Percentiles rank a stretch among this genome's conserved stretches.
Conservation (phyloP, 2,329 filamentous ascomycete species). For the Teratosphaeria gauchensis region DNA sequence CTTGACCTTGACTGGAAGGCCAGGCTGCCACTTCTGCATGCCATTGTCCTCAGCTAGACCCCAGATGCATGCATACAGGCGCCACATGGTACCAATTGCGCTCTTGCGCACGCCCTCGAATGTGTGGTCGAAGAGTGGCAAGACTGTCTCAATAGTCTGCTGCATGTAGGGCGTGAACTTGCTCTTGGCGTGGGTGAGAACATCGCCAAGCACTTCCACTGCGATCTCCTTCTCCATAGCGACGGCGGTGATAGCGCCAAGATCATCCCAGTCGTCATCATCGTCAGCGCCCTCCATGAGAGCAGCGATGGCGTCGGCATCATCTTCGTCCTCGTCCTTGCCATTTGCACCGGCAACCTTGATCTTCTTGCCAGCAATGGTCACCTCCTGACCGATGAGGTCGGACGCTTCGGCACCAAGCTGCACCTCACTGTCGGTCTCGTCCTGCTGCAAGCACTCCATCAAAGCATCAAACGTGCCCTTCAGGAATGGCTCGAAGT, state of each 20-base stretch:
- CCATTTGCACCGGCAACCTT: slow-evolving; percentile 58
- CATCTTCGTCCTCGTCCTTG: slow-evolving; percentile 42
- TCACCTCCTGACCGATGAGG: slow-evolving; percentile 65
- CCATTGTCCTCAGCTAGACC: slow-evolving; percentile 71
- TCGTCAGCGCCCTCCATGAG: slow-evolving; percentile 54
- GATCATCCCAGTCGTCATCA: slow-evolving; percentile 74
- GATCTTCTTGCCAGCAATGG: slow-evolving; percentile 73
- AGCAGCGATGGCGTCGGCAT: slow-evolving; percentile 49
- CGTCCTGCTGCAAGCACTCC: slow-evolving; percentile 79
- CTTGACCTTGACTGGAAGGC: slow-evolving; percentile 70
- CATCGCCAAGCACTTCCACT: slow-evolving; percentile 85
- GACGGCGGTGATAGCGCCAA: slow-evolving; percentile 76
- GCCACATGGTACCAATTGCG: slow-evolving; percentile 83
- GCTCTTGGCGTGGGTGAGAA: slow-evolving; percentile 76
- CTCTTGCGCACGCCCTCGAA: slow-evolving; percentile 94
- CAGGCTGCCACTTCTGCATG: slow-evolving; percentile 76
- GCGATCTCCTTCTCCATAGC: slow-evolving; percentile 97
- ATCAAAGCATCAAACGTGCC: slow-evolving; percentile 74
- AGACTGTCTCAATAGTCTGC: slow-evolving; percentile 72
- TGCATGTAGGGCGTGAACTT: slow-evolving; percentile 78
- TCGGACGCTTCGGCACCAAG: slow-evolving; percentile 65
- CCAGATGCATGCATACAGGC: slow-evolving; percentile 85
- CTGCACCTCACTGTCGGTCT: slow-evolving; percentile 68
- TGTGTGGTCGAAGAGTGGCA: slow-evolving; percentile 73
- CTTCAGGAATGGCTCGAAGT: slow-evolving; percentile 68